Percentiles rank a stretch among this genome's conserved stretches.
These are phyloP conservation scores for Cicer arietinum DNA, from an alignment of 306 rosid genomes.

Conservation along the genomic window DNA sequence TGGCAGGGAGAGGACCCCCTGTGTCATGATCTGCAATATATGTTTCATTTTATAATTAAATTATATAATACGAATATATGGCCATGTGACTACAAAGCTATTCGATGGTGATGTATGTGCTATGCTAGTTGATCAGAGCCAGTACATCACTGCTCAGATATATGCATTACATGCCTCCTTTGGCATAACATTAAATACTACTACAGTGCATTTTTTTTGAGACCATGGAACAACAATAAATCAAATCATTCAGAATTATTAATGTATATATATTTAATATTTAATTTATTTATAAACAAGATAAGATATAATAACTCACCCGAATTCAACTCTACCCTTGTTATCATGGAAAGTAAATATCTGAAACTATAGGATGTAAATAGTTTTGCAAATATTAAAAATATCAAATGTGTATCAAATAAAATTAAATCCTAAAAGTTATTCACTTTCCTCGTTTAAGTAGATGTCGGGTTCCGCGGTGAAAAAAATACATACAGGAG, in stretches of 20 bases:
- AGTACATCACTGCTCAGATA: conserved; percentile 39
- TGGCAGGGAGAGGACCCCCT: conserved; percentile 36
- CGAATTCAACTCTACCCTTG: too few species aligned
- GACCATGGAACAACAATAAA: too few species aligned
- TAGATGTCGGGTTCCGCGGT: too few species aligned
- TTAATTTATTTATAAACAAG: too few species aligned
- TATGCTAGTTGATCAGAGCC: conserved; percentile 11
- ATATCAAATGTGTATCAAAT: background rate
- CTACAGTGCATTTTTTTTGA: background rate
- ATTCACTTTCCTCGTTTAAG: too few species aligned
- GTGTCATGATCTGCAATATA: background rate
- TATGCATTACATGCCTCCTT: conserved; percentile 28
- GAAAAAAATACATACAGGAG: background rate
- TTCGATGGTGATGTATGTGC: conserved; percentile 44
- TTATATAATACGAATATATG: conserved; percentile 1
- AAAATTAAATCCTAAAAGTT: too few species aligned
- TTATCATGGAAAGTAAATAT: background rate
- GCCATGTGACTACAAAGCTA: conserved; percentile 44
- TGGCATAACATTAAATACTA: conserved; percentile 39
- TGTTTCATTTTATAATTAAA: conserved; percentile 10
- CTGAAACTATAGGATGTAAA: background rate
- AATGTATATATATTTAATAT: too few species aligned
- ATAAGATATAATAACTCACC: too few species aligned
- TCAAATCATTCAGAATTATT: too few species aligned
- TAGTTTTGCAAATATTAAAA: background rate